Evolutionary conservation across 1,284 basidiomycete genomes (phyloP).

Genomic region (Melampsora larici-populina): DNA sequence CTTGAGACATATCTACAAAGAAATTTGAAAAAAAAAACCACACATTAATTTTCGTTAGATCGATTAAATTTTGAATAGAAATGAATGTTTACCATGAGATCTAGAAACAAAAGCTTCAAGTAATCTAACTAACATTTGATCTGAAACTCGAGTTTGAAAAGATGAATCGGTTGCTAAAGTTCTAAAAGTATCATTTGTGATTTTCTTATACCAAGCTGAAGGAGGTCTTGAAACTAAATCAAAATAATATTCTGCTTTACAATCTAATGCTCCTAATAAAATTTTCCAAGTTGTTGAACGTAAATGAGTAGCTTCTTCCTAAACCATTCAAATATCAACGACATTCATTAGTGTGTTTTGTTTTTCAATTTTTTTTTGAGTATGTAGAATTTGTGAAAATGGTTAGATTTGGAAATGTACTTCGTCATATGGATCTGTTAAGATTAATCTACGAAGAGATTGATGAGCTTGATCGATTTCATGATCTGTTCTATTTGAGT

Average conservation of each 20-base stretch:
- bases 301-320: conserved; percentile 25
- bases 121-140: conserved; percentile 91
- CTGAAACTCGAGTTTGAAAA: conserved; percentile 89
- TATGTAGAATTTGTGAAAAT: neutral
- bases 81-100: conserved; percentile 64
- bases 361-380: neutral
- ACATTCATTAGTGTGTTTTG: too few relatives aligned
- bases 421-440: conserved; percentile 38
- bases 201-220: conserved; percentile 51
- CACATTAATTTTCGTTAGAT: neutral
- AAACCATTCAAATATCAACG: too few relatives aligned
- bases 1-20: conserved; percentile 70
- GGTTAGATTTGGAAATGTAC: neutral
- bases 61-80: neutral
- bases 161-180: conserved; percentile 90
- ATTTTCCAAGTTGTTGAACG: conserved; percentile 39
- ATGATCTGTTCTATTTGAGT: conserved; percentile 14
- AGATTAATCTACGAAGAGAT: conserved; percentile 21
- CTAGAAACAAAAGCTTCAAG: conserved; percentile 97
- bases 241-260: conserved; percentile 30
- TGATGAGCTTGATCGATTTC: conserved; percentile 38
- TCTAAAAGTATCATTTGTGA: conserved; percentile 63
- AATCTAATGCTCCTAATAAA: conserved; percentile 33
- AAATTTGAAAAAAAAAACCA: conserved; percentile 68
- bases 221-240: conserved; percentile 31